A percentile compares a stretch with the other conserved stretches of the same genome.
Evolutionary conservation across 768 basidiomycete genomes (phyloP).

Genomic region (Tylopilus rubrobrunneus): DNA sequence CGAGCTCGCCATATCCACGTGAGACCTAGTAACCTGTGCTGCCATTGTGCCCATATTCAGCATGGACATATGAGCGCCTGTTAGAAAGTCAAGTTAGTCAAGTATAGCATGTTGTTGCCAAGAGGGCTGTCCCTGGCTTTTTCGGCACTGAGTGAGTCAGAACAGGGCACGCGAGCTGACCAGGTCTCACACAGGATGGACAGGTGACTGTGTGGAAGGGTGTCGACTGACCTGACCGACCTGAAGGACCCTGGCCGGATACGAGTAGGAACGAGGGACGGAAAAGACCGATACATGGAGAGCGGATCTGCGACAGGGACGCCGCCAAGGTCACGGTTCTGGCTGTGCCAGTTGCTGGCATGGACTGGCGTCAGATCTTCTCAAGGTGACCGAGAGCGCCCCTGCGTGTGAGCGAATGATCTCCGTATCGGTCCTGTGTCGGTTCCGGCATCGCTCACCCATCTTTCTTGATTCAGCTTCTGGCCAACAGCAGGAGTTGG

Average conservation of each 20-base stretch:
- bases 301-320: slow-evolving; percentile 17
- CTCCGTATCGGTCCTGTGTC: slow-evolving; percentile 23
- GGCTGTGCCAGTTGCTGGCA: slow-evolving; percentile 17
- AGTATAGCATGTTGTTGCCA: neutral
- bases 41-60: neutral
- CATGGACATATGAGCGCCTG: neutral
- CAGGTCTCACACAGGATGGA: neutral
- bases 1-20: neutral
- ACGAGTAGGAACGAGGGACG: neutral
- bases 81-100: neutral
- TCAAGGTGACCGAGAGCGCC: slow-evolving; percentile 1
- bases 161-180: neutral
- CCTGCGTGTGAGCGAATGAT: slow-evolving; percentile 22
- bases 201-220: neutral
- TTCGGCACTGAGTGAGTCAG: neutral
- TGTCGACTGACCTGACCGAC: neutral
- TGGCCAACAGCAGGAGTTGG: neutral
- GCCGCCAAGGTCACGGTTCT: neutral
- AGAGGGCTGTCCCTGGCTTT: neutral
- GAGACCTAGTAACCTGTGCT: neutral
- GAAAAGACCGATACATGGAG: slow-evolving; percentile 4
- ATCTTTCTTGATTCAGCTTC: slow-evolving; percentile 21
- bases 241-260: neutral
- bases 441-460: slow-evolving; percentile 24
- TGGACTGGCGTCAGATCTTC: slow-evolving; percentile 9